phyloP scores from a whole-genome alignment of 208 protist genomes.

The Leishmania mexicana region DNA sequence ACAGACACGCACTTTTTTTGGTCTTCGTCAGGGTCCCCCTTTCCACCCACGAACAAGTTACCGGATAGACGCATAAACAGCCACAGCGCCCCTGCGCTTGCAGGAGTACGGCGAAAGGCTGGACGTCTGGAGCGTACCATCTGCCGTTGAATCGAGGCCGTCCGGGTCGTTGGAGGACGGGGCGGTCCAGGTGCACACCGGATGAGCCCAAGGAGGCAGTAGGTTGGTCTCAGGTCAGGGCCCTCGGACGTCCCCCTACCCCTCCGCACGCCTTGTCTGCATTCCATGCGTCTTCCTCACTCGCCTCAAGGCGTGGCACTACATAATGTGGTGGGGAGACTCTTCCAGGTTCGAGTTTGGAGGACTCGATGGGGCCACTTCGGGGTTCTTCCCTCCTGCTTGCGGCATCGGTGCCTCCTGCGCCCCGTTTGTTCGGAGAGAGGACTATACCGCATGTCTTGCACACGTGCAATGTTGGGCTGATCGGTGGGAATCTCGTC shows the following conservation, averaged over 20 bases:
- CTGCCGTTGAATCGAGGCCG: background rate
- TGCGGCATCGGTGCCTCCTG: background rate
- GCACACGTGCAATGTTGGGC: background rate
- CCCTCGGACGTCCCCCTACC: background rate
- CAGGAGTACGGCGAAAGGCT: background rate
- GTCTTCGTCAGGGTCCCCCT: background rate
- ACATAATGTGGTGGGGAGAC: background rate
- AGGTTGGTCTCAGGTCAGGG: background rate
- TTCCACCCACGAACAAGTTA: background rate
- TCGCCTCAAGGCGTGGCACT: background rate
- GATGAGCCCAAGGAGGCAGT: background rate
- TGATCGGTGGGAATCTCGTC: background rate
- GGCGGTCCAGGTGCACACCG: background rate
- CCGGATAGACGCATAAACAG: background rate
- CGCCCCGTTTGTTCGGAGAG: background rate
- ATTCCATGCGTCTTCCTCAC: background rate
- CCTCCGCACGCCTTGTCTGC: background rate
- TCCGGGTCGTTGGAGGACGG: too few species aligned
- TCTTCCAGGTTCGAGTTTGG: background rate
- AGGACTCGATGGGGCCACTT: background rate
- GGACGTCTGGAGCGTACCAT: background rate
- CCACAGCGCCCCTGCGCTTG: background rate
- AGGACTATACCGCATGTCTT: background rate
- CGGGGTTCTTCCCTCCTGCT: background rate
- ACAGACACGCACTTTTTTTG: background rate